phyloP scores from a whole-genome alignment of 1,284 basidiomycete genomes.

The Marasmius oreades region DNA sequence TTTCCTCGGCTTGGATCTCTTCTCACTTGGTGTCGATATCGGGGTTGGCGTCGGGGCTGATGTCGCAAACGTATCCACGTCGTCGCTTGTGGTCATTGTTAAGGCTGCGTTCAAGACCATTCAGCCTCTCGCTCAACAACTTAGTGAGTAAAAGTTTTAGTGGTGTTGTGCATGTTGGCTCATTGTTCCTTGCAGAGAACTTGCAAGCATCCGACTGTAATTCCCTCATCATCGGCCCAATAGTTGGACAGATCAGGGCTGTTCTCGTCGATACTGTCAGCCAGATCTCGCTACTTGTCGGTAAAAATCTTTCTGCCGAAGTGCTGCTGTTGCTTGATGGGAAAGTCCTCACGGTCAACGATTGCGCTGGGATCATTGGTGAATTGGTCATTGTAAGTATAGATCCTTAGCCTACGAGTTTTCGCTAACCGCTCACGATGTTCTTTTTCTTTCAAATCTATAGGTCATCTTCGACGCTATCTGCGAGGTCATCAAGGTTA shows the following conservation, averaged over 20 bases:
- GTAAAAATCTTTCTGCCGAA: neutral
- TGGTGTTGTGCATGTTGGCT: neutral
- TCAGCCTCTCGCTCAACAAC: neutral
- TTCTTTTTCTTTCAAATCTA: neutral
- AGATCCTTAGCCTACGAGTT: neutral
- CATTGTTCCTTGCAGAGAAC: neutral
- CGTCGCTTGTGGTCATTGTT: neutral
- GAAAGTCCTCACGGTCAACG: neutral
- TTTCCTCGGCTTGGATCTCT: neutral
- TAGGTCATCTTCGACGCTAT: neutral
- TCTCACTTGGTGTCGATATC: conserved; percentile 1
- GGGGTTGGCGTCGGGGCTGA: neutral
- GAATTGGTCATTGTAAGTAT: neutral
- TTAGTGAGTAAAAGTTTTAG: neutral
- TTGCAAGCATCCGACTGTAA: neutral
- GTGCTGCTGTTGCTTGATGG: neutral
- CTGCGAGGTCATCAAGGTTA: neutral
- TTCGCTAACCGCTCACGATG: neutral
- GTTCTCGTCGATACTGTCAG: neutral
- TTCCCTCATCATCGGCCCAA: neutral
- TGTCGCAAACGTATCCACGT: neutral
- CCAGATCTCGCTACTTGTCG: neutral
- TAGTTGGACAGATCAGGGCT: neutral
- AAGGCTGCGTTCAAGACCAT: neutral
- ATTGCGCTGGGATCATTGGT: neutral